phyloP scores from a whole-genome alignment of 345 rosid genomes.

The Populus pruinosa region DNA sequence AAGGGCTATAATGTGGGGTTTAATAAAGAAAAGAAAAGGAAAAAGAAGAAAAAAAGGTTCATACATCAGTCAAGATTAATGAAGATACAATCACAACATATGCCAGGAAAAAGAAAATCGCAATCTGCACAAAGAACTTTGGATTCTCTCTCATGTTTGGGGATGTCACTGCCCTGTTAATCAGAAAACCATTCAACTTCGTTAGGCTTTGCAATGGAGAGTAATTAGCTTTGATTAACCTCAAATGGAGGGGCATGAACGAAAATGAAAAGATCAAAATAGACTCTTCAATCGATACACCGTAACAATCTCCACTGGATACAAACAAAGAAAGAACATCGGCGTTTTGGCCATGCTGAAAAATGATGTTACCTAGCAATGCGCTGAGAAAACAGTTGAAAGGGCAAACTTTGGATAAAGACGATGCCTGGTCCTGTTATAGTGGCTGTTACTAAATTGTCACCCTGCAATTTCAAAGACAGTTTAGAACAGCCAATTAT shows the following conservation, averaged over 20 bases:
- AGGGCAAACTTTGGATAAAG: constrained; percentile 94
- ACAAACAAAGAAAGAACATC: not conserved
- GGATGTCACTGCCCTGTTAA: constrained; percentile 88
- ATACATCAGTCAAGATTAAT: constrained; percentile 85
- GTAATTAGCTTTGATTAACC: not conserved
- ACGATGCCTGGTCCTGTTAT: constrained; percentile 98
- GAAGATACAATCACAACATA: constrained; percentile 95
- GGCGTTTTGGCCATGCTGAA: not conserved
- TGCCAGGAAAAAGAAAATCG: constrained; percentile 81
- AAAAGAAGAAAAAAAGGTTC: constrained; percentile 14
- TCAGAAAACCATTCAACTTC: constrained; percentile 4
- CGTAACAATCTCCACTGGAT: not conserved
- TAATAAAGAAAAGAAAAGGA: not conserved
- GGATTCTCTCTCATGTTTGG: constrained; percentile 99
- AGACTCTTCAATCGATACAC: not conserved
- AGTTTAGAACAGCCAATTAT: not conserved
- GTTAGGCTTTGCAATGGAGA: not conserved
- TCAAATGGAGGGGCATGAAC: not conserved
- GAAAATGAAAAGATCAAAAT: no score
- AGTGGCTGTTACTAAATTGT: constrained; percentile 72
- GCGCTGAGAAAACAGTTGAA: constrained; percentile 81
- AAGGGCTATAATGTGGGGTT: not conserved
- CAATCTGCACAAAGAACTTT: constrained; percentile 78
- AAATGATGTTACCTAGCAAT: constrained; percentile 65
- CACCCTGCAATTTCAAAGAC: constrained; percentile 59